Evolutionary conservation across 2,329 filamentous ascomycete species (phyloP), one percentile per base, ranked within the genome.

Genomic region (Colletotrichum acutatum): DNA sequence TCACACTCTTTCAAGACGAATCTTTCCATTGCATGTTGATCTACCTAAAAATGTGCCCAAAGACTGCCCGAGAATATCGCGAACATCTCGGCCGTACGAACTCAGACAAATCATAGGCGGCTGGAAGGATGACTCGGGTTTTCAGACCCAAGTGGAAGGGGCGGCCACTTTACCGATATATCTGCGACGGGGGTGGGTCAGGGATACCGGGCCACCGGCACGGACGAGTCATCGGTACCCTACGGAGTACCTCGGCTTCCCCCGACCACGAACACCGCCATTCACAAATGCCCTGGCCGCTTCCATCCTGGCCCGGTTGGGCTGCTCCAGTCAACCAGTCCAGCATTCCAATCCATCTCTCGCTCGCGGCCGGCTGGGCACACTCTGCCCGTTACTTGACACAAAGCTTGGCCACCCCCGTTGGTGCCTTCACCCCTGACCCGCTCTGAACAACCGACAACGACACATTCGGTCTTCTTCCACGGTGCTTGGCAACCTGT

Each of bases 391-490:
- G 28, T 32, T 58, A 54, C 26, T 59, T 64, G 59, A 54, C 66
- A 68, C 52, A 69, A 64, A 70, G 65, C 69, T 72, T 72, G 58
- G 65, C 69, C 65, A 34, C 32, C 61, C 66, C 8, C 3, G 16
- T 9, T 9, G 19, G 42, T 65, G 53, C 66, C 58, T 46, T 32
- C n/a, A 42, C 59, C 30, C 66, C 53, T 63, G 42, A 14, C 49
- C 58, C 59, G 46, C 63, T 34, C 46, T 58, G n/a, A n/a, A 22
- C 32, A 24, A 22, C 12, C 5, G 16, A 22, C 32, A 26, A 22
- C n/a, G 22, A 26, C n/a, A 8, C 8, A 3, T 11, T 60, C 22
- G 57, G 30, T 12, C 28, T 28, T 32, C 14, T 3, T 46, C 22
- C 57, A 49, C 19, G 8, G 19, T 9, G 4, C 42, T 19, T 9